phyloP scores from a whole-genome alignment of 495 filamentous ascomycete genomes.

The Neurospora tetraspora region DNA sequence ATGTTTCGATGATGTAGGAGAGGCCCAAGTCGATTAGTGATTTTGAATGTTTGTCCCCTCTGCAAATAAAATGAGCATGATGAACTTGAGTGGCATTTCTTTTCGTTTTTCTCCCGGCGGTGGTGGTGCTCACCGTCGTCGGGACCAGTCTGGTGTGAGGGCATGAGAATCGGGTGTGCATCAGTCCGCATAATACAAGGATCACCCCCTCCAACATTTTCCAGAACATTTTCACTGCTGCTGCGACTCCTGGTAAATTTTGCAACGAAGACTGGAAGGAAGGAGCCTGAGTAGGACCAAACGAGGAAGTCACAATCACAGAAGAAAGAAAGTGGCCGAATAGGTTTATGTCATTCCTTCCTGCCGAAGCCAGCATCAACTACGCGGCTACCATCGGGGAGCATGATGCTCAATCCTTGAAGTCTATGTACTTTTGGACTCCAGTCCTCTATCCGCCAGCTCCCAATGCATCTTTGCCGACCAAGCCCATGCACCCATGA shows the following conservation, averaged over 20 bases:
- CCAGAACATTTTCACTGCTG: neutral
- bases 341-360: neutral
- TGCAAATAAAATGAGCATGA: neutral
- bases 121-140: neutral
- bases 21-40: neutral
- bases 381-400: neutral
- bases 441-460: neutral
- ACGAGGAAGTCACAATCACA: neutral
- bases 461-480: neutral
- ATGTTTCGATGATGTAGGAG: neutral
- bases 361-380: neutral
- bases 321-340: neutral
- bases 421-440: neutral
- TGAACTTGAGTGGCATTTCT: neutral
- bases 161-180: neutral
- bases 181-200: neutral
- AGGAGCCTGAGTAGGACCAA: neutral
- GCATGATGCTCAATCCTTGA: neutral
- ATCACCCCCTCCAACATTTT: neutral
- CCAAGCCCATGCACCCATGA: neutral
- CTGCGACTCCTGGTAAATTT: neutral
- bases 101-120: neutral
- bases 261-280: neutral
- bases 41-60: neutral
- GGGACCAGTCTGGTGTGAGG: neutral